Evolutionary conservation across 2,329 filamentous ascomycete genomes (phyloP), one percentile per base, ranked within the genome.

Genomic region (Aurifilum marmelostoma): DNA sequence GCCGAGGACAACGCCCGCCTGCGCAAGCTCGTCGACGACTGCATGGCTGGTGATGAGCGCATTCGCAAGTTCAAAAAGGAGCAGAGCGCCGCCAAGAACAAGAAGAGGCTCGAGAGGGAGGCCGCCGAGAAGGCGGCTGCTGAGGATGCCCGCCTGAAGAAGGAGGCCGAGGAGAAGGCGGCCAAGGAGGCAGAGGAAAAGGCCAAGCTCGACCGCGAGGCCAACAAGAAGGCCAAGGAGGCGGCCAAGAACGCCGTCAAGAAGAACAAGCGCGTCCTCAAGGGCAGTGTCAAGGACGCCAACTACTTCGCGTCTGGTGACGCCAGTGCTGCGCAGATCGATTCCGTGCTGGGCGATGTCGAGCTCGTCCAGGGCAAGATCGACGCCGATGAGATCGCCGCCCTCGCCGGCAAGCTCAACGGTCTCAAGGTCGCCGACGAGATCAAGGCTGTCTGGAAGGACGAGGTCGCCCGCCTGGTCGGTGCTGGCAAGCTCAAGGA

Each of bases 251-350:
- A 94, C 78, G 96, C 96, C 18, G 92, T 96, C 76, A 99, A 99
- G 92, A 99, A 99, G 92, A 99, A 99, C 89, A 97, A 97, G 89
- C 93, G 96, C 85, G 92, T 98, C 62, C 90, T 99, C 75, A 94
- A 97, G 81, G 90, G 89, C 72, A 94, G 92, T 73, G 92, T 95
- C 82, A 99, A 99, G 87, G 96, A 99, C 74, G 94, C 92, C 76
- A 97, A 97, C 87, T 99, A 99, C 89, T 97, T 99, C 80, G 84
- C 84, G 27, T 83, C 87, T 59, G 91, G 90, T 67, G 91, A 94
- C 70, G 83, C 90, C 34, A 87, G 91, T n/a, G 85, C 92, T 18
- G 83, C 88, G 14, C 88, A 93, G 78, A 93, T 99, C 74, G 94
- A 98, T 77, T 83, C 85, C 41, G 93, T 96, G 1, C 86, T 98